These are phyloP conservation scores for Eucalyptus marginata DNA, from an alignment of 345 rosid species.

Conservation along the genomic window DNA sequence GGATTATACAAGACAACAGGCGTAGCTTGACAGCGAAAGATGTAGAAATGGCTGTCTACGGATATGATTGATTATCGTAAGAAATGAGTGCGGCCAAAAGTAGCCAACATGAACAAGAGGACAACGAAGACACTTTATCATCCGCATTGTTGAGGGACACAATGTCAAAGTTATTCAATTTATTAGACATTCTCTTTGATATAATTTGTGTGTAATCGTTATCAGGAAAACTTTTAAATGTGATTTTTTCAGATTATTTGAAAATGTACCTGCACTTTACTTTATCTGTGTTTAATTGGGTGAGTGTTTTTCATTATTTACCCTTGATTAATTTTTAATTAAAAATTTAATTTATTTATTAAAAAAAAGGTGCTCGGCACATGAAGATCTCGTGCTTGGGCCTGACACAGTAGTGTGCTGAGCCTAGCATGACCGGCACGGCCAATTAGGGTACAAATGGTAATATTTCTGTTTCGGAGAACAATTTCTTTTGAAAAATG, in stretches of 20 bases:
- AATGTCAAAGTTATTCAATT: neutral
- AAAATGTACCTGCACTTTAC: neutral
- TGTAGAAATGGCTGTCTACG: neutral
- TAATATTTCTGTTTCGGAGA: fast-evolving
- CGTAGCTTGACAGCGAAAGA: neutral
- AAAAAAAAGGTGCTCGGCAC: fast-evolving
- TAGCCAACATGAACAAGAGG: neutral
- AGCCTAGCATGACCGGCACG: fast-evolving
- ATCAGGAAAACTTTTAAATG: neutral
- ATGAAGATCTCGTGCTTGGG: fast-evolving
- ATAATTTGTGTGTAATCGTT: neutral
- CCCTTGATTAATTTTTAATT: neutral
- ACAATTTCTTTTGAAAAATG: no score
- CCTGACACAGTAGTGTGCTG: neutral
- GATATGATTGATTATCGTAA: neutral
- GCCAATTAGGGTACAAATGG: fast-evolving
- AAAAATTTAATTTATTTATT: no score
- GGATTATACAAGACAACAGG: neutral
- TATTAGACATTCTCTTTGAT: neutral
- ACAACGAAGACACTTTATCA: neutral
- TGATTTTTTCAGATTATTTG: neutral
- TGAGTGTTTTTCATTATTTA: neutral
- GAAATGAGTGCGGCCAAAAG: neutral
- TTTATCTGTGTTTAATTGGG: neutral
- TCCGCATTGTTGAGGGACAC: neutral